phyloP scores from a whole-genome alignment of 106 monocot species.

The Platanthera zijinensis region DNA sequence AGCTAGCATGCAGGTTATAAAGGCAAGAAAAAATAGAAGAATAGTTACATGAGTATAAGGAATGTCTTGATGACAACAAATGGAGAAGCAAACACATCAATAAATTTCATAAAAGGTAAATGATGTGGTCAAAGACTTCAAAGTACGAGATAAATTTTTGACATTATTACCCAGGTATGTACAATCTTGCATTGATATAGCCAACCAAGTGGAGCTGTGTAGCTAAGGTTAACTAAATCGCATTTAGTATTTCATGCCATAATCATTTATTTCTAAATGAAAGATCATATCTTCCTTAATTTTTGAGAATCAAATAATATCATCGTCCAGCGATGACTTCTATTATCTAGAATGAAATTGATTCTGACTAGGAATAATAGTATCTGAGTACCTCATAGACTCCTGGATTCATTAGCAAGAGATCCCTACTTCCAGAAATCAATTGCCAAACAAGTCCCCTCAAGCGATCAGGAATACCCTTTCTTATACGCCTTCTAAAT shows the following conservation, averaged over 20 bases:
- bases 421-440: conserved; percentile 96
- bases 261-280: neutral
- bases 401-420: conserved; percentile 88
- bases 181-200: too few species aligned
- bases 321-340: neutral
- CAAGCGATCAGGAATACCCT: conserved; percentile 94
- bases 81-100: too few species aligned
- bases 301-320: conserved; percentile 1
- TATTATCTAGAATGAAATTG: neutral
- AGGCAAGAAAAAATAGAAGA: too few species aligned
- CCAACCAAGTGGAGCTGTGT: too few species aligned
- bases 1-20: too few species aligned
- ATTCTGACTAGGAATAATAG: neutral
- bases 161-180: too few species aligned
- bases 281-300: neutral
- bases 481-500: conserved; percentile 83
- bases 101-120: too few species aligned
- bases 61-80: too few species aligned
- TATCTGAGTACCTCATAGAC: conserved; percentile 81
- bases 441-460: conserved; percentile 97
- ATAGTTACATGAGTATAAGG: too few species aligned
- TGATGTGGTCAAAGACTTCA: too few species aligned
- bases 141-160: too few species aligned
- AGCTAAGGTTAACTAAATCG: neutral
- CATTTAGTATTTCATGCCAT: neutral